phyloP scores from a whole-genome alignment of 2,329 filamentous ascomycete genomes.

The Pseudogymnoascus pannorum region DNA sequence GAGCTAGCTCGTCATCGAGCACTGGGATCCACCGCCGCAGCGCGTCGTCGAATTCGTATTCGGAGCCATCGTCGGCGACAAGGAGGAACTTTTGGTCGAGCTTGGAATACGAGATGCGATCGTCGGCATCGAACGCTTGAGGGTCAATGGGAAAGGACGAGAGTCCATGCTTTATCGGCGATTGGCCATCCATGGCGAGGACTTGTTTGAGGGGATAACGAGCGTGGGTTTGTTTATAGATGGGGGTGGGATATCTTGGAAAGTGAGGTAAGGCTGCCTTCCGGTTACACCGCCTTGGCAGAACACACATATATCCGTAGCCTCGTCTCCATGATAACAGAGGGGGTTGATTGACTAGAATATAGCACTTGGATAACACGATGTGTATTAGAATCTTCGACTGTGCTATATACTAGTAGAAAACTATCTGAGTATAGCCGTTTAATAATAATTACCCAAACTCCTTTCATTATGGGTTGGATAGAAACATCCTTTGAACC shows the following conservation, averaged over 20 bases:
- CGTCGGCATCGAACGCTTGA: slow-evolving; percentile 59
- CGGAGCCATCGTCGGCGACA: slow-evolving; percentile 74
- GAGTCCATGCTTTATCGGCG: not conserved
- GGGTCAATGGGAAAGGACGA: slow-evolving; percentile 25
- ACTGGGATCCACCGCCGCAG: slow-evolving; percentile 69
- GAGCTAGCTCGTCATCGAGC: slow-evolving; percentile 53
- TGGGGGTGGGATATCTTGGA: not conserved
- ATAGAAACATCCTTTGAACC: not conserved
- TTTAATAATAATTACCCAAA: slow-evolving; percentile 1
- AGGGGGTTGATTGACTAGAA: not conserved
- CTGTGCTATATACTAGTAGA: slow-evolving; percentile 1
- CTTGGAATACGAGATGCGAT: slow-evolving; percentile 81
- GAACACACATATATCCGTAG: not conserved
- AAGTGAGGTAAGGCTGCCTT: slow-evolving; percentile 6
- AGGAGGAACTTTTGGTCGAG: slow-evolving; percentile 75
- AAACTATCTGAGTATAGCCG: not conserved
- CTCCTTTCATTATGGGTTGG: not conserved
- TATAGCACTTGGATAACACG: not conserved
- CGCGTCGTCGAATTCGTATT: slow-evolving; percentile 72
- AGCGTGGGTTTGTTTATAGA: not conserved
- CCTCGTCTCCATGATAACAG: not conserved
- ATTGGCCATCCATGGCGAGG: not conserved
- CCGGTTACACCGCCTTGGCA: slow-evolving; percentile 6
- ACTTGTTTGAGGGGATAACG: not conserved
- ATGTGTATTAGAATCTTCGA: not conserved